These are phyloP conservation scores for Suillus discolor DNA, from an alignment of 768 basidiomycete genomes.

Conservation along the genomic window DNA sequence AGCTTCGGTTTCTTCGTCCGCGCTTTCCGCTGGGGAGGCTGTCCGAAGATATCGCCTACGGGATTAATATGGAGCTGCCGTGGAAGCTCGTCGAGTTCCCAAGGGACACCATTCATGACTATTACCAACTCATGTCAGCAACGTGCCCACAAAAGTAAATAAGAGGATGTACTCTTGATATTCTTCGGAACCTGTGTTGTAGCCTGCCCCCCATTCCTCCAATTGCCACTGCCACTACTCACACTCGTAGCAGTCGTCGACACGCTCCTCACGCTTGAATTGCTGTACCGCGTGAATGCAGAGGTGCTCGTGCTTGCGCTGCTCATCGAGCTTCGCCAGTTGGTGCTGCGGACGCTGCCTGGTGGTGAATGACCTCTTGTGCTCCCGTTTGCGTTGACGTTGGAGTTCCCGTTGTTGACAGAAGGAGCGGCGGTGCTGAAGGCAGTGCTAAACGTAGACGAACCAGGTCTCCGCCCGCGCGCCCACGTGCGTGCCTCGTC, in stretches of 20 bases:
- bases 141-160: not conserved
- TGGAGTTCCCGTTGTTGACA: not conserved
- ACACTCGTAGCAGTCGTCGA: slow-evolving; percentile 83
- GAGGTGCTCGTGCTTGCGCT: slow-evolving; percentile 60
- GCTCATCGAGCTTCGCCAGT: slow-evolving; percentile 80
- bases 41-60: slow-evolving; percentile 61
- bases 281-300: slow-evolving; percentile 79
- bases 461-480: slow-evolving; percentile 46
- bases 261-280: slow-evolving; percentile 66
- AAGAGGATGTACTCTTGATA: slow-evolving; percentile 70
- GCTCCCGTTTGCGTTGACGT: slow-evolving; percentile 14
- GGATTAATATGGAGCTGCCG: slow-evolving; percentile 65
- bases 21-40: slow-evolving; percentile 59
- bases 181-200: slow-evolving; percentile 56
- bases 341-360: slow-evolving; percentile 32
- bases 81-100: slow-evolving; percentile 71
- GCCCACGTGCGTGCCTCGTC: slow-evolving; percentile 50
- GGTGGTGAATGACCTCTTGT: slow-evolving; percentile 5
- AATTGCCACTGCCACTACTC: slow-evolving; percentile 72
- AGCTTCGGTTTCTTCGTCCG: slow-evolving; percentile 67
- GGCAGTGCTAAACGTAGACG: slow-evolving; percentile 17
- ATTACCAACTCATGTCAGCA: slow-evolving; percentile 2
- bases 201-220: slow-evolving; percentile 24
- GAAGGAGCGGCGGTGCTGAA: slow-evolving; percentile 23
- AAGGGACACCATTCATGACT: slow-evolving; percentile 82